phyloP scores from a whole-genome alignment of 2,329 filamentous ascomycete genomes.

The Conoideocrella luteorostrata region DNA sequence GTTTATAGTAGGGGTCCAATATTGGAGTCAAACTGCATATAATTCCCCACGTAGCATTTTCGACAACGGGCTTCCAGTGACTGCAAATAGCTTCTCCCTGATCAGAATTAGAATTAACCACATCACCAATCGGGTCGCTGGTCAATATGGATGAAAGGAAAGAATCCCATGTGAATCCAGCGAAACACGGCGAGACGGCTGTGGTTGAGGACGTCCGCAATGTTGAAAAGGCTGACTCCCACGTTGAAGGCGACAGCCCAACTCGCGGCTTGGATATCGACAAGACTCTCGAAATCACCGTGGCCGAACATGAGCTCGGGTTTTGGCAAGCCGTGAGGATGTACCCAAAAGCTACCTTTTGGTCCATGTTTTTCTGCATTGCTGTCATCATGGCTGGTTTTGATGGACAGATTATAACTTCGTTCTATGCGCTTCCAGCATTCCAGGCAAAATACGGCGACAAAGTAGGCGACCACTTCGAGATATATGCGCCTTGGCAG shows the following conservation, averaged over 20 bases:
- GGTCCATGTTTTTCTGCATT: slow-evolving; percentile 23
- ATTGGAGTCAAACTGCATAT: too few relatives aligned
- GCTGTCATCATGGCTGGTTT: slow-evolving; percentile 26
- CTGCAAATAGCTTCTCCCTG: too few relatives aligned
- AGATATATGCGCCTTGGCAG: slow-evolving; percentile 43
- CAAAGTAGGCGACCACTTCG: slow-evolving; percentile 23
- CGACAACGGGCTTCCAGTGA: too few relatives aligned
- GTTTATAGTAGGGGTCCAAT: too few relatives aligned
- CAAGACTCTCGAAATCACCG: slow-evolving; percentile 16
- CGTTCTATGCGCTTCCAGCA: slow-evolving; percentile 30
- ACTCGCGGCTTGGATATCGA: slow-evolving; percentile 12
- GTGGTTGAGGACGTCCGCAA: not conserved
- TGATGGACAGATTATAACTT: slow-evolving; percentile 30
- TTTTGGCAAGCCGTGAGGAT: slow-evolving; percentile 23
- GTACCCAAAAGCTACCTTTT: slow-evolving; percentile 32
- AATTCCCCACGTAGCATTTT: too few relatives aligned
- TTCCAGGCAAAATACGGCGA: slow-evolving; percentile 26
- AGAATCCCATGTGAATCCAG: too few relatives aligned
- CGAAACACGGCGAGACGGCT: too few relatives aligned
- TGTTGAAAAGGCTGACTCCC: not conserved
- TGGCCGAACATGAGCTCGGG: slow-evolving; percentile 19
- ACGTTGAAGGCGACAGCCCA: not conserved
- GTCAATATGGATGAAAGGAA: too few relatives aligned
- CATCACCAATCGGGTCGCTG: too few relatives aligned
- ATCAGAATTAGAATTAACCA: too few relatives aligned